phyloP scores from a whole-genome alignment of 2,329 filamentous ascomycete species.

The Nigrospora oryzae region DNA sequence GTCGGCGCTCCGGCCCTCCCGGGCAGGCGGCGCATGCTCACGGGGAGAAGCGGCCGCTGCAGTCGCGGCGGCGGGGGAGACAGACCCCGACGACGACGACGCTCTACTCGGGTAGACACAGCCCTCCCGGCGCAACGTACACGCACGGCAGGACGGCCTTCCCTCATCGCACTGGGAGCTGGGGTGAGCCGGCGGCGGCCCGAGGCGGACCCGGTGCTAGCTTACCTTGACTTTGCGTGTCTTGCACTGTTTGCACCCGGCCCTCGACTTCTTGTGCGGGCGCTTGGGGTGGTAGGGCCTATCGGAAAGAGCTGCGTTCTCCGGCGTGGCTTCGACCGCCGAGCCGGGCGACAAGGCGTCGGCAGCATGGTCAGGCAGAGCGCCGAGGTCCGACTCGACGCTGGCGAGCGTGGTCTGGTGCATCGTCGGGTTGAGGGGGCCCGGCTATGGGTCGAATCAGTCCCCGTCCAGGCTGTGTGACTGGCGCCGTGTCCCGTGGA shows the following conservation, averaged over 20 bases:
- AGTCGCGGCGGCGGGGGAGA: not conserved
- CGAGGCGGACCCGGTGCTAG: not conserved
- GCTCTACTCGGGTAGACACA: conserved; percentile 34
- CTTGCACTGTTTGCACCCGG: conserved; percentile 47
- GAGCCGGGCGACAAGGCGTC: no score
- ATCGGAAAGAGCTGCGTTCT: conserved; percentile 4
- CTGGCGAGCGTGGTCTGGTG: no score
- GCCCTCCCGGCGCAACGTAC: conserved; percentile 34
- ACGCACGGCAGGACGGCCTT: conserved; percentile 39
- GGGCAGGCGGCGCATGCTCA: not conserved
- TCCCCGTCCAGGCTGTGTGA: no score
- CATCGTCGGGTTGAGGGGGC: no score
- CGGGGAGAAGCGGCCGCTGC: not conserved
- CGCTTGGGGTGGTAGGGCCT: conserved; percentile 37
- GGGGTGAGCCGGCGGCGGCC: not conserved
- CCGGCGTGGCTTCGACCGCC: not conserved
- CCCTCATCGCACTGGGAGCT: conserved; percentile 21
- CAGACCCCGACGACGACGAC: conserved; percentile 5
- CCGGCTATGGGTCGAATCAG: no score
- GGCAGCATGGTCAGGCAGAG: no score
- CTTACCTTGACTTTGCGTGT: conserved; percentile 37
- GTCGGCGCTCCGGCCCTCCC: not conserved
- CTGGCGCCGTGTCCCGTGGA: no score
- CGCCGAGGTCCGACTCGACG: no score
- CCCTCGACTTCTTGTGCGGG: conserved; percentile 46